A percentile compares a stretch with the other conserved stretches of the same genome.
These are phyloP conservation scores for Lophiotrema nucula DNA, from an alignment of 495 filamentous ascomycete genomes.

Conservation along the genomic window DNA sequence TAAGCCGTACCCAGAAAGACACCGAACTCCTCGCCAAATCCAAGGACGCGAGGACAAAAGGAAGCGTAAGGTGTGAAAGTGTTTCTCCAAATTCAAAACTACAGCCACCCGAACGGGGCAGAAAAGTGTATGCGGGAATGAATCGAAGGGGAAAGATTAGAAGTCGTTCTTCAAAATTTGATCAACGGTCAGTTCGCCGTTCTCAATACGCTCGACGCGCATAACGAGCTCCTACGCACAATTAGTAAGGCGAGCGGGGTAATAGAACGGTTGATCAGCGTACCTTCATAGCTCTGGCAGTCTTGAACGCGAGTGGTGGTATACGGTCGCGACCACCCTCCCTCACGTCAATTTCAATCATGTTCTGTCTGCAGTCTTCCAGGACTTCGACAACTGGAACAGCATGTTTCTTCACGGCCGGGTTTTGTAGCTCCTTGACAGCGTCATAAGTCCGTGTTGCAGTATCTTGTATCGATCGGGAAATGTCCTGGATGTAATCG, in stretches of 20 bases:
- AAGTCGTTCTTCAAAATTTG: constrained; percentile 23
- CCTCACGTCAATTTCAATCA: constrained; percentile 66
- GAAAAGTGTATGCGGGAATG: neutral
- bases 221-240: constrained; percentile 35
- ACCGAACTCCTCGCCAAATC: neutral
- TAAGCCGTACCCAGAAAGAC: too few relatives aligned
- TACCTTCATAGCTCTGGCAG: constrained; percentile 71
- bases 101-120: too few relatives aligned
- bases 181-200: constrained; percentile 35
- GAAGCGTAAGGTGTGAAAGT: neutral
- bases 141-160: constrained; percentile 6
- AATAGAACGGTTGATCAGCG: neutral
- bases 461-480: constrained; percentile 66
- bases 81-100: neutral
- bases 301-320: constrained; percentile 83
- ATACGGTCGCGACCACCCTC: constrained; percentile 68
- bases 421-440: constrained; percentile 48
- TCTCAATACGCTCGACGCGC: constrained; percentile 37
- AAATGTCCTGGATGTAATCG: constrained; percentile 69
- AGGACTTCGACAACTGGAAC: constrained; percentile 64
- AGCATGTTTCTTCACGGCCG: constrained; percentile 52
- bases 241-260: constrained; percentile 15
- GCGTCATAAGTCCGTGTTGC: constrained; percentile 63
- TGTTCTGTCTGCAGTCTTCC: constrained; percentile 60
- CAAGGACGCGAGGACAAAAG: neutral